Evolutionary conservation across 805 yeast genomes (phyloP).

Genomic region (Jamesozyma lodderae): DNA sequence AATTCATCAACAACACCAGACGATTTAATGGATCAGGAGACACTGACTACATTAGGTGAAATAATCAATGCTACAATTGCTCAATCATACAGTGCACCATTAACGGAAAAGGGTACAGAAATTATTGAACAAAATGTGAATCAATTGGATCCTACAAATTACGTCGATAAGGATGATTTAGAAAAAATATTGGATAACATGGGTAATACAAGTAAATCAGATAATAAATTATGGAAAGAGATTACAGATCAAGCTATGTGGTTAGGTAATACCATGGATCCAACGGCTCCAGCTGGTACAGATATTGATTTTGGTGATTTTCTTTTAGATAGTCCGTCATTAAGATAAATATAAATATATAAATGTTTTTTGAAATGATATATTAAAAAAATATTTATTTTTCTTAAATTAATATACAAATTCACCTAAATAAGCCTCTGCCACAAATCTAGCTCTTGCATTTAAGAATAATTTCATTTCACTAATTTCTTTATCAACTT

Average conservation of each 20-base stretch:
- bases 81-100: constrained; percentile 13
- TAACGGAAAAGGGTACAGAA: constrained; percentile 10
- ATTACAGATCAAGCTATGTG: constrained; percentile 71
- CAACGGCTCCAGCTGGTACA: constrained; percentile 20
- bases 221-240: constrained; percentile 62
- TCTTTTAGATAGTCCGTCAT: constrained; percentile 4
- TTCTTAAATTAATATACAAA: constrained; percentile 48
- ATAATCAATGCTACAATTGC: constrained; percentile 16
- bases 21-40: too few relatives aligned
- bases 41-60: constrained; percentile 15
- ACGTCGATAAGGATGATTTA: constrained; percentile 27
- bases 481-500: constrained; percentile 95
- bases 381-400: neutral
- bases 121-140: constrained; percentile 24
- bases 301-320: constrained; percentile 19
- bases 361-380: neutral
- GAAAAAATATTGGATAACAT: constrained; percentile 27
- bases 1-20: too few relatives aligned
- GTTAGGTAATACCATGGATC: constrained; percentile 41
- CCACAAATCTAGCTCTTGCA: constrained; percentile 95
- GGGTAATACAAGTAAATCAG: constrained; percentile 32
- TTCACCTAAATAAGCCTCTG: constrained; percentile 89
- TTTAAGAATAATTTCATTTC: constrained; percentile 95
- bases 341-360: neutral
- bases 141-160: constrained; percentile 27